Conservation (phyloP, 2,329 filamentous ascomycete genomes). For the Cladosporium sp. region DNA sequence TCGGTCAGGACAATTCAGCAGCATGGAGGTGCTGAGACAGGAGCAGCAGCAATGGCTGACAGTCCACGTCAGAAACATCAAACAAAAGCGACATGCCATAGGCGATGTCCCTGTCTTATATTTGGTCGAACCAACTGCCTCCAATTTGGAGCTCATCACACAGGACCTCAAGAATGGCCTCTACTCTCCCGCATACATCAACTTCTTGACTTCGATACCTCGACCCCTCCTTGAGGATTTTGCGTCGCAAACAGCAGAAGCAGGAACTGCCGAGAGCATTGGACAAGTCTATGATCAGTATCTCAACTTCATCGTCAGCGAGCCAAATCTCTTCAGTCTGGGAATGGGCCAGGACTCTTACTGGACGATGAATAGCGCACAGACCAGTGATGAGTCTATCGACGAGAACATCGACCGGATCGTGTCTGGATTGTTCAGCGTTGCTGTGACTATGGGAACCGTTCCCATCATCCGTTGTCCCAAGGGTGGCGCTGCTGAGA, state of each 20-base stretch:
- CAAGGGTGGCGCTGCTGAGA: conserved; percentile 86
- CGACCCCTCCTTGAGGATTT: conserved; percentile 92
- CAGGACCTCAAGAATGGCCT: conserved; percentile 80
- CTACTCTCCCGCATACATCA: conserved; percentile 92
- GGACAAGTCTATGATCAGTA: conserved; percentile 95
- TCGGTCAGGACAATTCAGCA: conserved; percentile 16
- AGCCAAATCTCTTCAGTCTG: conserved; percentile 91
- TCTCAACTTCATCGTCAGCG: conserved; percentile 92
- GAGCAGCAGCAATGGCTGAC: conserved; percentile 28
- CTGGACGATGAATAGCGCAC: conserved; percentile 91
- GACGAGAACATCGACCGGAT: conserved; percentile 85
- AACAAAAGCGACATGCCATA: conserved; percentile 78
- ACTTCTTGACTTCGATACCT: conserved; percentile 92
- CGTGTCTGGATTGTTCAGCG: conserved; percentile 94
- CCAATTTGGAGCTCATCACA: conserved; percentile 79
- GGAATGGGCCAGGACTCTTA: conserved; percentile 93
- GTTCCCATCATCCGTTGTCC: conserved; percentile 96
- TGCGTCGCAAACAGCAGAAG: conserved; percentile 77
- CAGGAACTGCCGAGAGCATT: conserved; percentile 83
- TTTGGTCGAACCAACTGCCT: conserved; percentile 80
- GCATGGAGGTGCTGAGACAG: conserved; percentile 23
- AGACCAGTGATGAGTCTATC: conserved; percentile 84
- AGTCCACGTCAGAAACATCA: conserved; percentile 60
- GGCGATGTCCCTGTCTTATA: conserved; percentile 96
- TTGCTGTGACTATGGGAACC: conserved; percentile 94